Evolutionary conservation across 768 basidiomycete genomes (phyloP).

Genomic region (Pholiota microspora): DNA sequence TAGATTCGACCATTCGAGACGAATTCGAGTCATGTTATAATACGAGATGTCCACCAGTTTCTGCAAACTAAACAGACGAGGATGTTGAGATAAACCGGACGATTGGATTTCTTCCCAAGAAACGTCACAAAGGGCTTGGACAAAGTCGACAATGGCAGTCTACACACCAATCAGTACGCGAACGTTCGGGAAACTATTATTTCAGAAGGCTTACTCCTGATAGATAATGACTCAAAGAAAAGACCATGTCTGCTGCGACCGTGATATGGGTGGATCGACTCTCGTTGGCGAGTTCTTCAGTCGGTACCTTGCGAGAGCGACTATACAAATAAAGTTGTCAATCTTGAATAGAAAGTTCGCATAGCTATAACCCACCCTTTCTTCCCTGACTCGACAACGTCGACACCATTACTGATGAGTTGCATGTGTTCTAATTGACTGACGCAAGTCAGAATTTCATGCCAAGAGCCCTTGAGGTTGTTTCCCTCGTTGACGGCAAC

Average conservation of each 20-base stretch:
- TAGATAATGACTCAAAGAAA: constrained; percentile 91
- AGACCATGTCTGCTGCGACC: constrained; percentile 98
- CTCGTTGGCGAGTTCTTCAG: constrained; percentile 95
- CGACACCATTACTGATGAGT: constrained; percentile 88
- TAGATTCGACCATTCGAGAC: constrained; percentile 96
- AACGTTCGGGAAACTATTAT: not conserved
- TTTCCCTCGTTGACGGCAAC: constrained; percentile 97
- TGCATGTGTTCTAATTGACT: constrained; percentile 99
- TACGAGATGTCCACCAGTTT: constrained; percentile 99
- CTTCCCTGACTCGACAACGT: constrained; percentile 73
- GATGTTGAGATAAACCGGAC: constrained; percentile 90
- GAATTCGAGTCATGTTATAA: constrained; percentile 98
- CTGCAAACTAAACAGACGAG: constrained; percentile 93
- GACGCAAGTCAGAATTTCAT: constrained; percentile 94
- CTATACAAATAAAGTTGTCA: constrained; percentile 22
- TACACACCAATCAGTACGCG: constrained; percentile 27
- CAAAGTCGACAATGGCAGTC: constrained; percentile 98
- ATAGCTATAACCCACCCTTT: constrained; percentile 65
- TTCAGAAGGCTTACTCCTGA: constrained; percentile 72
- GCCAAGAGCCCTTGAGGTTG: constrained; percentile 93
- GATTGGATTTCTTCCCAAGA: constrained; percentile 99
- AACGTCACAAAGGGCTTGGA: constrained; percentile 91
- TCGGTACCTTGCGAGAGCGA: constrained; percentile 62
- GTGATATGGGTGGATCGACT: constrained; percentile 98
- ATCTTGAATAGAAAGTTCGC: not conserved